Base-by-base conservation (phyloP, 805 yeast genomes). In the Wickerhamiella siamensis region DNA sequence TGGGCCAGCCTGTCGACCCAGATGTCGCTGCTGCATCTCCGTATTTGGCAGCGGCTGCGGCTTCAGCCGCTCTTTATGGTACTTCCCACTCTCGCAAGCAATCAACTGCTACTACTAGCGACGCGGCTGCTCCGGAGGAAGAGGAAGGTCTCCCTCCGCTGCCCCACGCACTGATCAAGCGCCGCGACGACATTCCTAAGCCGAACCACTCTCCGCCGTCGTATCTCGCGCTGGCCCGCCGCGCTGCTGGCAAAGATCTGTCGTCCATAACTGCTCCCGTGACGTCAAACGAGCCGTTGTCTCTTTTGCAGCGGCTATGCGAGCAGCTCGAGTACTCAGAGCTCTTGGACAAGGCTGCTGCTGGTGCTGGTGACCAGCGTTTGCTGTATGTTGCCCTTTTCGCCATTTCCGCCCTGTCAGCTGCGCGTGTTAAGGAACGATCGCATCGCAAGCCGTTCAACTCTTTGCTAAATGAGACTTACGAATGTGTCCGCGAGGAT, bases 381-480 rank as follows among this genome's bases (percentile, higher is more conserved):
- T 40, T 55, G 31, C 58, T 83, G 48, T 65, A 78, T 36, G 67
- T 84, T 38, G 87, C 95, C 0, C 71, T 83, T 1, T 91, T 87
- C 69, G 93, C 95, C 0, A 71, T 83, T 3, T 75, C 87, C 20
- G 72, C 71, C 43, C 58, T 87, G 6, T 75, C 95, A 0, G 67
- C 80, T 9, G 70, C 75, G 51, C 66, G 96, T 44, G 72, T 74
- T 29, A 86, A 82, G 52, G 77, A 76, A 38, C 70, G 98, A 51
- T 76, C 79, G 41, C 58, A 72, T 32, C 70, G 98, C 48, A 91
- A 91, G 56, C 97, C 98, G 1, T 91, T 91, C 62, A 91, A 86
- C 56, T 97, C 98, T 8, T 66, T 91, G 40, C 64, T 91, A 16
- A 96, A 97, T 17, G 98, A 91, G 58, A 87, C 96, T 0, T 91